Conservation (phyloP, 108 stramenopile species). For the Parmales sp. region DNA sequence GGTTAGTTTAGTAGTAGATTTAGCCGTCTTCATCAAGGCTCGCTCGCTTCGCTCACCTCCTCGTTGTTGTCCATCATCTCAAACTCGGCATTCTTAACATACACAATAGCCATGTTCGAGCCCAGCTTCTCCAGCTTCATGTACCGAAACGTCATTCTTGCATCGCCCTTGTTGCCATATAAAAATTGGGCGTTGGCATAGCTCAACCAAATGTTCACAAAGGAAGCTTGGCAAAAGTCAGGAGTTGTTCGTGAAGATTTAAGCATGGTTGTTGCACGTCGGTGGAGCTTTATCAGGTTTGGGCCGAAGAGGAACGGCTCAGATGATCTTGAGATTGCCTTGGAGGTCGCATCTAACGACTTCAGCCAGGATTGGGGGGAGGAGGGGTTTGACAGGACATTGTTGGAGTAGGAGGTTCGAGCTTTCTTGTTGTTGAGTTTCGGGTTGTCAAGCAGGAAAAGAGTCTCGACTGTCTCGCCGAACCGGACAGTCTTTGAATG, state of each 20-base stretch:
- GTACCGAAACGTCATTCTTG: conserved; percentile 36
- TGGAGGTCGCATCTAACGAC: neutral
- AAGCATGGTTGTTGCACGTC: neutral
- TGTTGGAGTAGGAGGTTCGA: neutral
- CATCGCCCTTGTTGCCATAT: conserved; percentile 22
- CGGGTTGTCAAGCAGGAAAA: neutral
- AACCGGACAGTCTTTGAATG: too few relatives aligned
- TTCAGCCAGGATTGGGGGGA: neutral
- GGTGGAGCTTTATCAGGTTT: neutral
- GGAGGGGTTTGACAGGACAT: neutral
- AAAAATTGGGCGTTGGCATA: neutral
- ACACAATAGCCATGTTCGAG: conserved; percentile 18
- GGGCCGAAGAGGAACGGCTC: neutral
- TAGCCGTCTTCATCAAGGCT: neutral
- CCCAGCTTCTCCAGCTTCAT: conserved; percentile 27
- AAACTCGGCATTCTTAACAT: conserved; percentile 27
- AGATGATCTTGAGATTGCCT: neutral
- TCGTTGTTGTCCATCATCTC: conserved; percentile 17
- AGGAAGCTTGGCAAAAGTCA: neutral
- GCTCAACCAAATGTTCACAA: neutral
- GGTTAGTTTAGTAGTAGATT: neutral
- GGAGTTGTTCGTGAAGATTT: too few relatives aligned
- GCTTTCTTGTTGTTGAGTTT: neutral
- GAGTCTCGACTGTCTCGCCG: neutral
- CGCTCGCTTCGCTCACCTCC: neutral